These are phyloP conservation scores for Wickerhamiella sergipiensis DNA, from an alignment of 805 yeast species.

Conservation along the genomic window DNA sequence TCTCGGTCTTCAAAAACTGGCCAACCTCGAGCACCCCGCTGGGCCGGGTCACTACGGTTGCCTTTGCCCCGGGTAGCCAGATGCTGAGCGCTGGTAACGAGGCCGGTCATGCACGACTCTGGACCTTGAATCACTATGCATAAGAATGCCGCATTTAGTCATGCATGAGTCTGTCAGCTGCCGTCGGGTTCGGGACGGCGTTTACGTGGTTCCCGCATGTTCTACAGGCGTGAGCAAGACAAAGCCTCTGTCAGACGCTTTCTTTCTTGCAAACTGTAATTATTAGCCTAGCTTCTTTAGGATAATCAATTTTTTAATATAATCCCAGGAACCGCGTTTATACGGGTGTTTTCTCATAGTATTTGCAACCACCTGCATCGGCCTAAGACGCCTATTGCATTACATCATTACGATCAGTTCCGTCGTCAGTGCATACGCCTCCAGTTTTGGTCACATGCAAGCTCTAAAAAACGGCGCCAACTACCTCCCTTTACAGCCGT, in stretches of 20 bases:
- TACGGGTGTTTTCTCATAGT: too few species aligned
- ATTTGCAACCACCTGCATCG: too few species aligned
- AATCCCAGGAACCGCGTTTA: too few species aligned
- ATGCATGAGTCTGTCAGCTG: background rate
- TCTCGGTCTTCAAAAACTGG: slow-evolving; percentile 85
- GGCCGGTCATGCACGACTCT: slow-evolving; percentile 76
- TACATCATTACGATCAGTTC: too few species aligned
- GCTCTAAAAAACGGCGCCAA: too few species aligned
- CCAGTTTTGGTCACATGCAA: too few species aligned
- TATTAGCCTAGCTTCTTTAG: background rate
- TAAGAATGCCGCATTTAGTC: background rate
- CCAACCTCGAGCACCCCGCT: slow-evolving; percentile 94
- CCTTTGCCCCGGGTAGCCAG: slow-evolving; percentile 69
- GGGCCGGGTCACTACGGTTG: slow-evolving; percentile 76
- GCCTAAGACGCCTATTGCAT: too few species aligned
- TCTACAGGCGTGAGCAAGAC: too few species aligned
- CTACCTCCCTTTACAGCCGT: too few species aligned
- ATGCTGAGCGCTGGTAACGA: slow-evolving; percentile 84
- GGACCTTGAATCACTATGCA: slow-evolving; percentile 70
- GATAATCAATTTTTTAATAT: too few species aligned
- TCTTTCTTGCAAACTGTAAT: background rate
- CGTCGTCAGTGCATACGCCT: too few species aligned
- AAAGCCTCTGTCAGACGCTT: background rate
- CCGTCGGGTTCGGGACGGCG: too few species aligned
- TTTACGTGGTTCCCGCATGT: background rate